phyloP scores from a whole-genome alignment of 768 basidiomycete species.

The Coprinellus micaceus region DNA sequence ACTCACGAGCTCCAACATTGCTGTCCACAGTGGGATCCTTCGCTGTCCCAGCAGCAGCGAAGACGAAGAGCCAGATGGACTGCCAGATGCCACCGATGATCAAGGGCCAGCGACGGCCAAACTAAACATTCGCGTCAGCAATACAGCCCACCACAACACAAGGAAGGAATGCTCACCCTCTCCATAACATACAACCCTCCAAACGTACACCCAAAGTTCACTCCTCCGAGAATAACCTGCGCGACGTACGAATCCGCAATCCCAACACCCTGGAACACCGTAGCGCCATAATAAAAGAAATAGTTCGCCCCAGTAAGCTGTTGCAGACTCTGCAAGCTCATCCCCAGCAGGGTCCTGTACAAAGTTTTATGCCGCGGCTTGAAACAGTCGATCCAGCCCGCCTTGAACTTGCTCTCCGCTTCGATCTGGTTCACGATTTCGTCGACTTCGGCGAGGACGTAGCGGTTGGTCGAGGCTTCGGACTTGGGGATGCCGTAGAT shows the following conservation, averaged over 20 bases:
- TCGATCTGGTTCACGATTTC: slow-evolving; percentile 55
- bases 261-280: slow-evolving; percentile 65
- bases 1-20: slow-evolving; percentile 51
- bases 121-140: slow-evolving; percentile 28
- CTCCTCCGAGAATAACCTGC: slow-evolving; percentile 72
- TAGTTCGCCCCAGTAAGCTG: slow-evolving; percentile 72
- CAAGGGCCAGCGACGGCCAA: slow-evolving; percentile 60
- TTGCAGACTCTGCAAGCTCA: slow-evolving; percentile 65
- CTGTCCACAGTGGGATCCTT: slow-evolving; percentile 46
- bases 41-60: slow-evolving; percentile 67
- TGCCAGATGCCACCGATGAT: slow-evolving; percentile 73
- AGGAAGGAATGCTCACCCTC: slow-evolving; percentile 32
- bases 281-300: slow-evolving; percentile 67
- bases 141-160: background rate
- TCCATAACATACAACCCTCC: slow-evolving; percentile 74
- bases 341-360: slow-evolving; percentile 62
- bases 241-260: slow-evolving; percentile 63
- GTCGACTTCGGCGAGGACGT: slow-evolving; percentile 45
- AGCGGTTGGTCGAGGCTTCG: slow-evolving; percentile 37
- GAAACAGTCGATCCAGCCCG: slow-evolving; percentile 73
- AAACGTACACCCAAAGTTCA: slow-evolving; percentile 72
- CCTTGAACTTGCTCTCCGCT: slow-evolving; percentile 40
- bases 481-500: slow-evolving; percentile 42
- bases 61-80: slow-evolving; percentile 65
- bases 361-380: slow-evolving; percentile 48